Evolutionary conservation across 495 filamentous ascomycete species (phyloP).

Genomic region (Neurospora tetraspora): DNA sequence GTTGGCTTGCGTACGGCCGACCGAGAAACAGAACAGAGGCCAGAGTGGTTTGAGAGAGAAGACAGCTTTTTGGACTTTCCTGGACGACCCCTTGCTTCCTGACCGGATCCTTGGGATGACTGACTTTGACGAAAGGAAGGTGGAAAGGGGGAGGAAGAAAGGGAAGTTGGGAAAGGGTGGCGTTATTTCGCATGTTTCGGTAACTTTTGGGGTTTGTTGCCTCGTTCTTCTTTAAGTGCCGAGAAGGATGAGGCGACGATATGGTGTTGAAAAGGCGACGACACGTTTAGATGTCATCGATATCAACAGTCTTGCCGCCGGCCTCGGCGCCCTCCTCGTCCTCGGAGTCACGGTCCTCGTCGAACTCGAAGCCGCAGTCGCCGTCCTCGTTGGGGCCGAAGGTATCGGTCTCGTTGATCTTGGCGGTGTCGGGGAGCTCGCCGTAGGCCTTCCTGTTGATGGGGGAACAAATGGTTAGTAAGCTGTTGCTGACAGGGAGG

Average conservation of each 20-base stretch:
- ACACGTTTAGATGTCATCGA: conserved; percentile 56
- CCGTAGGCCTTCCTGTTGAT: conserved; percentile 68
- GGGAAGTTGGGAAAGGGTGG: not conserved
- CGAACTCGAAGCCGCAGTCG: conserved; percentile 78
- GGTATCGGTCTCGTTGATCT: conserved; percentile 99
- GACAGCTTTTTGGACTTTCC: conserved; percentile 40
- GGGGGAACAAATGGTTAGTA: conserved; percentile 3
- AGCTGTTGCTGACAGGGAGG: not conserved
- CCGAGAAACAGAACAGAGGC: not conserved
- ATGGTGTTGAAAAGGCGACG: not conserved
- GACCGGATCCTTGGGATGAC: not conserved
- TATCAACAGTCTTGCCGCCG: conserved; percentile 55
- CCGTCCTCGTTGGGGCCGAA: conserved; percentile 64
- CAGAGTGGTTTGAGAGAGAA: conserved; percentile 48
- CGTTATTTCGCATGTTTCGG: not conserved
- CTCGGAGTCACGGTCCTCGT: conserved; percentile 76
- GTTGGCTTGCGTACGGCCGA: not conserved
- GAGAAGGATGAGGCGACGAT: not conserved
- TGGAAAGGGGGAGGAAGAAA: conserved; percentile 5
- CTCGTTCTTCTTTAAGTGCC: not conserved
- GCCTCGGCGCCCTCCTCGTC: conserved; percentile 48
- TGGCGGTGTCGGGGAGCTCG: conserved; percentile 92
- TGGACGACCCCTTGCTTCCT: conserved; percentile 2
- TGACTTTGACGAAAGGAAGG: not conserved
- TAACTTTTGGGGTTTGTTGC: not conserved